Evolutionary conservation across 768 basidiomycete genomes (phyloP).

Genomic region (Trametes sanguinea): DNA sequence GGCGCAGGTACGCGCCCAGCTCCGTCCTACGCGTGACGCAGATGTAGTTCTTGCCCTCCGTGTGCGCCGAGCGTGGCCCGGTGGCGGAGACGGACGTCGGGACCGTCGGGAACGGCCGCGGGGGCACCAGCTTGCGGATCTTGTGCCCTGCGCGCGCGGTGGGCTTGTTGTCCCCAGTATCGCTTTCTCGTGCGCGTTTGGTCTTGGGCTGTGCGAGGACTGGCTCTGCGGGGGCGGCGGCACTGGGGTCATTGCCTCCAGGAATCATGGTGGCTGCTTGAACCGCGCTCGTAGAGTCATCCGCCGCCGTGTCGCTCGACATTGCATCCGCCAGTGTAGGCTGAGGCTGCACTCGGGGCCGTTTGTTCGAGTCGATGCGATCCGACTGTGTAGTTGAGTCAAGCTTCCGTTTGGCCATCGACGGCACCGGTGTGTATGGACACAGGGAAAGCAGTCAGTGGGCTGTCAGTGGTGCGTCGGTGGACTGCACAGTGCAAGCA

Average conservation of each 20-base stretch:
- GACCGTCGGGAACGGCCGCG: conserved; percentile 76
- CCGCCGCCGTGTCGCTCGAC: neutral
- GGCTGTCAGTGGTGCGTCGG: too few species aligned
- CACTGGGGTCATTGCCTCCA: neutral
- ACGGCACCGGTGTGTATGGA: conserved; percentile 3
- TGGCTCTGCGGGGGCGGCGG: neutral
- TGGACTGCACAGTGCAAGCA: too few species aligned
- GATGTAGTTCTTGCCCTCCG: conserved; percentile 79
- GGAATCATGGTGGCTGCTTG: neutral
- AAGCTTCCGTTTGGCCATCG: conserved; percentile 20
- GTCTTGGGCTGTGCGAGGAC: neutral
- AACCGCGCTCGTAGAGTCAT: neutral
- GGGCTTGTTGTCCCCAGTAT: neutral
- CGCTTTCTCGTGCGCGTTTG: neutral
- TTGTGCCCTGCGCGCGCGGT: conserved; percentile 25
- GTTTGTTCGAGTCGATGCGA: neutral
- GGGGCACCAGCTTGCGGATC: conserved; percentile 69
- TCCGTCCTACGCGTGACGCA: conserved; percentile 78
- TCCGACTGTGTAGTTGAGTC: conserved; percentile 1
- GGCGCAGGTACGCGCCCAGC: conserved; percentile 70
- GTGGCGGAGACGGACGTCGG: conserved; percentile 75
- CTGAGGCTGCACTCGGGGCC: neutral
- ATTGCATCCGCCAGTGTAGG: neutral
- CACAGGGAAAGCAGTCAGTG: too few species aligned
- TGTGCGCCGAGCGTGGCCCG: conserved; percentile 76